phyloP scores from a whole-genome alignment of 768 basidiomycete genomes.

The Termitomyces sp. region DNA sequence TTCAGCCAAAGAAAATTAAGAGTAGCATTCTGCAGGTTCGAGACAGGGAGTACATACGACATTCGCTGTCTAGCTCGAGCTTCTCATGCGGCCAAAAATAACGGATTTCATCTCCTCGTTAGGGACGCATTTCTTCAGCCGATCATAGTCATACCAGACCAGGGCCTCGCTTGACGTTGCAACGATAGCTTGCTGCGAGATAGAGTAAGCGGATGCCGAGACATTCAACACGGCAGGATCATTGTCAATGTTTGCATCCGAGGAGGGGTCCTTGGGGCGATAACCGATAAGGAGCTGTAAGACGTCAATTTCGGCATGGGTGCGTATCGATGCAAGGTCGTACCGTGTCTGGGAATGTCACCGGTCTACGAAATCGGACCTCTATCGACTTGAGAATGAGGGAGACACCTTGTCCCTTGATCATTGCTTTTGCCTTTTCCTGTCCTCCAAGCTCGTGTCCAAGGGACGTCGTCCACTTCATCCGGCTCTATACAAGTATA shows the following conservation, averaged over 20 bases:
- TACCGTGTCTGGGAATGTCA: slow-evolving; percentile 74
- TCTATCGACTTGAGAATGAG: slow-evolving; percentile 69
- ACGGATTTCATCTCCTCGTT: slow-evolving; percentile 40
- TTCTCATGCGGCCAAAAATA: slow-evolving; percentile 16
- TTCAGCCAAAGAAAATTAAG: neutral
- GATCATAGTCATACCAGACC: slow-evolving; percentile 79
- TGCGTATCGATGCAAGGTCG: slow-evolving; percentile 9
- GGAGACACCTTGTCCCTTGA: slow-evolving; percentile 60
- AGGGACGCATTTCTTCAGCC: slow-evolving; percentile 57
- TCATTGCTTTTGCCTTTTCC: slow-evolving; percentile 47
- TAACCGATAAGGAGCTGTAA: slow-evolving; percentile 61
- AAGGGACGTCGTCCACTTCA: slow-evolving; percentile 58
- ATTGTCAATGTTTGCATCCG: slow-evolving; percentile 10
- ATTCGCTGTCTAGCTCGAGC: neutral
- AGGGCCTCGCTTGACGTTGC: slow-evolving; percentile 58
- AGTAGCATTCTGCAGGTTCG: slow-evolving; percentile 2
- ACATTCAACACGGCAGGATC: slow-evolving; percentile 43
- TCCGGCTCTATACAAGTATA: slow-evolving; percentile 47
- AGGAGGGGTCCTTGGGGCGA: slow-evolving; percentile 28
- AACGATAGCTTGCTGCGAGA: slow-evolving; percentile 55
- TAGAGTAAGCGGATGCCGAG: slow-evolving; percentile 55
- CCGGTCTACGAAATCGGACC: slow-evolving; percentile 63
- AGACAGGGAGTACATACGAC: neutral
- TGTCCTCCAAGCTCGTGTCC: slow-evolving; percentile 58
- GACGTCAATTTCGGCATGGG: neutral